Conservation (phyloP, 805 yeast species). For the Yamadazyma kitorensis region DNA sequence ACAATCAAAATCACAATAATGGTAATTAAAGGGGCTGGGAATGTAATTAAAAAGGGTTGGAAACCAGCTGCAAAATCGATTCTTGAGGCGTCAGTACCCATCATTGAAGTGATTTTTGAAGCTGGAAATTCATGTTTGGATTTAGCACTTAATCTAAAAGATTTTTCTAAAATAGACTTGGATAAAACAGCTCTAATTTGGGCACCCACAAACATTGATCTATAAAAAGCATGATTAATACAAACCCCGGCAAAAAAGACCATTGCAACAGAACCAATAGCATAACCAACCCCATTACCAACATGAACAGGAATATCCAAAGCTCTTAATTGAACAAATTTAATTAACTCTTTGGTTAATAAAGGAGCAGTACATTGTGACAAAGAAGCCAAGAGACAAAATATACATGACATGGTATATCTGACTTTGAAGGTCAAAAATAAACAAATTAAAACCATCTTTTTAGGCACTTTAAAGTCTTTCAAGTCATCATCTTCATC, state of each 20-base stretch:
- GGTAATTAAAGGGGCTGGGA: slow-evolving; percentile 63
- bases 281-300: slow-evolving; percentile 41
- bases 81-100: slow-evolving; percentile 80
- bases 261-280: slow-evolving; percentile 34
- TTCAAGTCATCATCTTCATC: slow-evolving; percentile 24
- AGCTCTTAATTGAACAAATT: slow-evolving; percentile 29
- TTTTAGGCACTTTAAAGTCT: slow-evolving; percentile 30
- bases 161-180: slow-evolving; percentile 65
- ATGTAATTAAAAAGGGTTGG: slow-evolving; percentile 59
- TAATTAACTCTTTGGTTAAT: slow-evolving; percentile 34
- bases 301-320: slow-evolving; percentile 20
- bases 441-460: slow-evolving; percentile 4
- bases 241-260: slow-evolving; percentile 28
- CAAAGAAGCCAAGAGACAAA: slow-evolving; percentile 22
- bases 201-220: slow-evolving; percentile 63
- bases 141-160: slow-evolving; percentile 56
- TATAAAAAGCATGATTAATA: slow-evolving; percentile 64
- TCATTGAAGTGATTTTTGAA: slow-evolving; percentile 70
- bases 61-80: slow-evolving; percentile 74
- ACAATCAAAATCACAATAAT: slow-evolving; percentile 61
- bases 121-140: slow-evolving; percentile 61
- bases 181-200: slow-evolving; percentile 69
- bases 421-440: slow-evolving; percentile 10
- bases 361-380: slow-evolving; percentile 34
- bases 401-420: slow-evolving; percentile 22